Evolutionary conservation across 2,329 filamentous ascomycete species (phyloP), one percentile per base, ranked within the genome.

Genomic region (Decorospora gaudefroyi): DNA sequence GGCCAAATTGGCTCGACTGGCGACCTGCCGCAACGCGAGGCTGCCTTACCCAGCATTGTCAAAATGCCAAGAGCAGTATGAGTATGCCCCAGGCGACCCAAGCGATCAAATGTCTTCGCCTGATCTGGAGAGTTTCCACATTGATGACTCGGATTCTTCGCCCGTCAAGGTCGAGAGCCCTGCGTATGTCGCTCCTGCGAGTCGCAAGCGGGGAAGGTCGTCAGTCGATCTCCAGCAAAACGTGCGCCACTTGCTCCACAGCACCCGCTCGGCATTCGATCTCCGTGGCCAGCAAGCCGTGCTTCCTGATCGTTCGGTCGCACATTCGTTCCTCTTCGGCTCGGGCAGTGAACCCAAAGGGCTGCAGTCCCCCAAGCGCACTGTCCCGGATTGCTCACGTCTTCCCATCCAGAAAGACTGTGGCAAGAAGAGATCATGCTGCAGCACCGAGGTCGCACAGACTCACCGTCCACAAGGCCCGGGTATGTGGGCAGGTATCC

Each of bases 401-500:
- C 42, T 72, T 72, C 42, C 74, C 58, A 60, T 78, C 21, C 71
- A 76, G 49, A 72, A 70, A 41, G 69, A 72, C 31, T 76, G 76
- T 53, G 75, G 78, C 54, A 75, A 80, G 50, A 88, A 88, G 73
- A 79, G 85, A 57, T 76, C 86, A 25, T 86, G 85, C 72, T 87
- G 82, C 70, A 79, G 82, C 30, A 74, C 79, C 10, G 82, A 86
- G 65, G 80, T 77, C 41, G 73, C 74, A 13, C 74, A 71, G 47
- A 68, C 72, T 27, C 78, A 78, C 59, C 70, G 77, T 75, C 46
- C 78, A 70, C 32, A 68, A 77, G 81, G 80, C 23, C 79, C 81
- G 26, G 82, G 83, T 38, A 85, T 86, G 81, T 87, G 84, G 84
- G 75, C 80, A 46, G 81, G 78, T 42, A 82, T 87, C 52, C 72